Base-by-base conservation (phyloP, 139 green algal species). In the Pseudopediastrum boryanum region DNA sequence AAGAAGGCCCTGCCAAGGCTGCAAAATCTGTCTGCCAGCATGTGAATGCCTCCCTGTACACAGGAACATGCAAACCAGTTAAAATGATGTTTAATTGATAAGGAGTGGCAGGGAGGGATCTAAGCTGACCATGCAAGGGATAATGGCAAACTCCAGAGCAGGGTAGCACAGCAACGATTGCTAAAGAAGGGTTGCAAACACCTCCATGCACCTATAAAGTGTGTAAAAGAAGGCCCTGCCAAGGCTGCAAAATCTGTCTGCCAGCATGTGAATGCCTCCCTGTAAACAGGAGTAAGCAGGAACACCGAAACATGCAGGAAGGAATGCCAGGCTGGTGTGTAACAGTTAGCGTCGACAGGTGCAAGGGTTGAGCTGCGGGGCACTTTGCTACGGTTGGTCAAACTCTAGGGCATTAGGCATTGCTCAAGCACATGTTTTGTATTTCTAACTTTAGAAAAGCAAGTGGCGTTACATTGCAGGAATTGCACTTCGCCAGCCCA, bases 231-330 rank as follows among this genome's bases (percentile, higher is more conserved):
- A 25, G 74, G 46, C 2, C 46, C 46, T 42, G 31, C 35, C 23
- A 74, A n/a, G 23, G 72, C 74, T 38, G 74, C 44, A 44, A 67
- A 81, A 23, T n/a, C 9, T 1, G 35, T 7, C 2, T 33, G n/a
- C 74, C 74, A 81, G 9, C 41, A 38, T 23, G 23, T 25, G 42
- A 67, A 81, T 8, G 74, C 74, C 27, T 46, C 35, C 62, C 74
- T 81, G 61, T 35, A 50, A n/a, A 44, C 19, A 13, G 25, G 61
- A 6, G 8, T 1, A 48, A 6, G 7, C 25, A 21, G 27, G 16
- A 31, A 41, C 42, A 21, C 19, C 48, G 21, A 21, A 58, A 58
- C 48, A 21, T n/a, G 19, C 21, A 21, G 48, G 19, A 58, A n/a
- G 19, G 48, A n/a, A 21, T 58, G 48, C 19, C 21, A 21, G 0